Percentiles rank a stretch among this genome's conserved stretches.
These are phyloP conservation scores for Daldinia eschscholtzii DNA, from an alignment of 2,329 filamentous ascomycete genomes.

Conservation along the genomic window DNA sequence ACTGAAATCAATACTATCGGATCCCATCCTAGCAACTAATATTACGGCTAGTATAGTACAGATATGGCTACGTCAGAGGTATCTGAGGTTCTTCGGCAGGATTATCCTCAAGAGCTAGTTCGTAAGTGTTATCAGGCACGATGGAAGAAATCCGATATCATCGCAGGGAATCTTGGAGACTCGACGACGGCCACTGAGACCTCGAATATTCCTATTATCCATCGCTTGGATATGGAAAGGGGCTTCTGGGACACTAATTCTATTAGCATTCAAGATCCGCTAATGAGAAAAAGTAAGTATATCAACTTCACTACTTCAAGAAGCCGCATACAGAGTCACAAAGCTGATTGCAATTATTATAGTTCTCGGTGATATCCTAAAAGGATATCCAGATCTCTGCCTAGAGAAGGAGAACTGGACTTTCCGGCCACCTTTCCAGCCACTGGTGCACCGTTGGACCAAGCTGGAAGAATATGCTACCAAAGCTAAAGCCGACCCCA, in stretches of 20 bases:
- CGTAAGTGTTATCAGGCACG: background rate
- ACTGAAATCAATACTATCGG: background rate
- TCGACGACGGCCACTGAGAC: constrained; percentile 42
- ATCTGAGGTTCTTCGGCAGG: no score
- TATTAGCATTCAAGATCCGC: constrained; percentile 52
- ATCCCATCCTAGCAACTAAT: background rate
- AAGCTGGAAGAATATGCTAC: constrained; percentile 40
- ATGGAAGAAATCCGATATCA: constrained; percentile 50
- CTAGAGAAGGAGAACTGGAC: constrained; percentile 52
- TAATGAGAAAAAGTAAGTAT: constrained; percentile 21
- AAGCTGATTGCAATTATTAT: constrained; percentile 45
- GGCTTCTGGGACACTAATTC: constrained; percentile 51
- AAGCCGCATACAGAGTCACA: background rate
- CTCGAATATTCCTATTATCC: constrained; percentile 51
- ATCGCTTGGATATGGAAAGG: constrained; percentile 46
- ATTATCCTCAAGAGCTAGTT: background rate
- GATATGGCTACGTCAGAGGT: background rate
- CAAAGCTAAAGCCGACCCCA: constrained; percentile 1
- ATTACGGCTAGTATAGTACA: background rate
- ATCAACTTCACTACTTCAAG: background rate
- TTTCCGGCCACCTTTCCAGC: constrained; percentile 52
- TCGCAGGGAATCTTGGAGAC: constrained; percentile 48
- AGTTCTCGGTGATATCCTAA: constrained; percentile 50
- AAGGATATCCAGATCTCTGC: constrained; percentile 54
- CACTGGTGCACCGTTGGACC: constrained; percentile 56